Evolutionary conservation across 306 rosid genomes (phyloP).

Genomic region (Gynostemma pentaphyllum): DNA sequence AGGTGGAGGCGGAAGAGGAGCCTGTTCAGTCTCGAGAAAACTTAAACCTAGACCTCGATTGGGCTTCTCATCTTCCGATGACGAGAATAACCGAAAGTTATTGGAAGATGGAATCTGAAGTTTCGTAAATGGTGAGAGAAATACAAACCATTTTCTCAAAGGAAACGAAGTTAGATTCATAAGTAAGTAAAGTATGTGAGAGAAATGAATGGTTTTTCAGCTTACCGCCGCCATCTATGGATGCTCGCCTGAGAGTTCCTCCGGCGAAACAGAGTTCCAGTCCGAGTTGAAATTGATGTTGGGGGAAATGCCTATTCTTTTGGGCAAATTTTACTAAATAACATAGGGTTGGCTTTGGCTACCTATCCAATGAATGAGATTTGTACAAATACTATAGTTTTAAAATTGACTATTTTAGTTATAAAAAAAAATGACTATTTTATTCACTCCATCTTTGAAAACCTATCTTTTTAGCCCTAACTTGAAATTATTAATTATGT

Average conservation of each 20-base stretch:
- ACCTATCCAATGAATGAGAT: too few relatives aligned
- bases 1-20: constrained; percentile 46
- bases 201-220: neutral
- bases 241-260: neutral
- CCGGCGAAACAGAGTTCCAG: neutral
- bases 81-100: constrained; percentile 45
- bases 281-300: neutral
- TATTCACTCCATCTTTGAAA: too few relatives aligned
- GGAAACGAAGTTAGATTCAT: neutral
- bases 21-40: constrained; percentile 36
- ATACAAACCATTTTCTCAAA: neutral
- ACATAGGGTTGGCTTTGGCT: too few relatives aligned
- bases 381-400: too few relatives aligned
- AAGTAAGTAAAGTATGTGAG: neutral
- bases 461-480: too few relatives aligned
- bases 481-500: too few relatives aligned
- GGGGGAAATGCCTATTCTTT: too few relatives aligned
- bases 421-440: too few relatives aligned
- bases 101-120: constrained; percentile 33
- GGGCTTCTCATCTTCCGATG: constrained; percentile 20
- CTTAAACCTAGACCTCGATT: constrained; percentile 31
- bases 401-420: too few relatives aligned
- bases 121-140: neutral
- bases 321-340: too few relatives aligned
- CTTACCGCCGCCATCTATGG: constrained; percentile 15